A percentile compares a stretch with the other conserved stretches of the same genome.
phyloP scores from a whole-genome alignment of 371 early-diverging fungal species.

The Mucor saturninus region DNA sequence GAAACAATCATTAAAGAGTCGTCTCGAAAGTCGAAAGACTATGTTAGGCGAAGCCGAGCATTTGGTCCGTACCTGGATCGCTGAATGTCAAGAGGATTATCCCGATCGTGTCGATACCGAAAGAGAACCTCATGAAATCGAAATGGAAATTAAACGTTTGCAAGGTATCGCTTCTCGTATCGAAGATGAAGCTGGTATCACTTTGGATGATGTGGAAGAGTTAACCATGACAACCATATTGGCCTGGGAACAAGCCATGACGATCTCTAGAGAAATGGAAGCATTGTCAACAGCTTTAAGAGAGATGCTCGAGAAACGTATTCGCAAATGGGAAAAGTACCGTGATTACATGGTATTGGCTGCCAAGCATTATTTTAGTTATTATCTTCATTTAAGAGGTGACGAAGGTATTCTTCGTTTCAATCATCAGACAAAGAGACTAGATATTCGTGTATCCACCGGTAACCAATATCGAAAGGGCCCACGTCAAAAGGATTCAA shows the following conservation, averaged over 20 bases:
- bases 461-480: slow-evolving; percentile 51
- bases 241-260: slow-evolving; percentile 65
- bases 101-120: slow-evolving; percentile 68
- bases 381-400: slow-evolving; percentile 80
- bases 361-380: slow-evolving; percentile 74
- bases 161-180: not conserved
- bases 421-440: slow-evolving; percentile 72
- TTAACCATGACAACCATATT: slow-evolving; percentile 52
- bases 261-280: slow-evolving; percentile 55
- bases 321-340: slow-evolving; percentile 70
- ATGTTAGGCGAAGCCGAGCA: not conserved
- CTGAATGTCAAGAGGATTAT: slow-evolving; percentile 61
- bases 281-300: slow-evolving; percentile 34
- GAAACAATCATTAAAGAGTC: not conserved
- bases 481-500: slow-evolving; percentile 79
- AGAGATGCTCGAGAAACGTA: slow-evolving; percentile 67
- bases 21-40: slow-evolving; percentile 10
- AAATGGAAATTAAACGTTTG: slow-evolving; percentile 28
- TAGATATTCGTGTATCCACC: slow-evolving; percentile 65
- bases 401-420: slow-evolving; percentile 89
- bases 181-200: slow-evolving; percentile 22
- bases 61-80: slow-evolving; percentile 45
- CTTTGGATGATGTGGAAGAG: slow-evolving; percentile 61
- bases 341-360: slow-evolving; percentile 73
- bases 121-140: slow-evolving; percentile 54